Evolutionary conservation across 2,329 filamentous ascomycete species (phyloP).

Genomic region (Xenosphaeropsis pyriputrescens): DNA sequence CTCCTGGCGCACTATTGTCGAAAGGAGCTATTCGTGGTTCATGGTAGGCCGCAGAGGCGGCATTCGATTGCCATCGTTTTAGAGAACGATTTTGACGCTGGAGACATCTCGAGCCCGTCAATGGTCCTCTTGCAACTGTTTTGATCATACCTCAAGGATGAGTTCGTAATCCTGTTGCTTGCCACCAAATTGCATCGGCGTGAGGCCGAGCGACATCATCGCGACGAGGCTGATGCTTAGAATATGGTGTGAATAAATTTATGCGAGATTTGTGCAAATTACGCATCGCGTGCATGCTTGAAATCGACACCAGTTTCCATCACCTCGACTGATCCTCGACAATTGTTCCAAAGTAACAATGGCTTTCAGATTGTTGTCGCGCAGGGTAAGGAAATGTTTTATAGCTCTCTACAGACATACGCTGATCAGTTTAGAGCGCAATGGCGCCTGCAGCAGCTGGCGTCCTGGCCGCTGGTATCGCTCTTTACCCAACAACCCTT

Average conservation of each 20-base stretch:
- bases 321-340: slow-evolving; percentile 8
- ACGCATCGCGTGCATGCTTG: slow-evolving; percentile 7
- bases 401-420: slow-evolving; percentile 4
- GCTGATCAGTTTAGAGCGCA: slow-evolving; percentile 24
- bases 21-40: slow-evolving; percentile 7
- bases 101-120: slow-evolving; percentile 34
- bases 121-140: slow-evolving; percentile 17
- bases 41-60: slow-evolving; percentile 4
- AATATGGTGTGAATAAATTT: slow-evolving; percentile 1
- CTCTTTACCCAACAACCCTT: slow-evolving; percentile 28
- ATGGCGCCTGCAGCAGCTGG: slow-evolving; percentile 28
- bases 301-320: slow-evolving; percentile 4
- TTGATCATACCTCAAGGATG: slow-evolving; percentile 13
- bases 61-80: slow-evolving; percentile 3
- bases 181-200: too few species aligned
- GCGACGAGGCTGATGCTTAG: too few species aligned
- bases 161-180: too few species aligned
- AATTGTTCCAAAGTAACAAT: slow-evolving; percentile 22
- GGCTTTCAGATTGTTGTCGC: slow-evolving; percentile 35
- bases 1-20: slow-evolving; percentile 10
- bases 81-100: slow-evolving; percentile 15
- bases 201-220: too few species aligned
- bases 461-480: slow-evolving; percentile 24
- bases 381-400: slow-evolving; percentile 26
- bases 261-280: slow-evolving; percentile 5